Conservation (phyloP, 2,329 filamentous ascomycete species). For the Colletotrichum sp. region DNA sequence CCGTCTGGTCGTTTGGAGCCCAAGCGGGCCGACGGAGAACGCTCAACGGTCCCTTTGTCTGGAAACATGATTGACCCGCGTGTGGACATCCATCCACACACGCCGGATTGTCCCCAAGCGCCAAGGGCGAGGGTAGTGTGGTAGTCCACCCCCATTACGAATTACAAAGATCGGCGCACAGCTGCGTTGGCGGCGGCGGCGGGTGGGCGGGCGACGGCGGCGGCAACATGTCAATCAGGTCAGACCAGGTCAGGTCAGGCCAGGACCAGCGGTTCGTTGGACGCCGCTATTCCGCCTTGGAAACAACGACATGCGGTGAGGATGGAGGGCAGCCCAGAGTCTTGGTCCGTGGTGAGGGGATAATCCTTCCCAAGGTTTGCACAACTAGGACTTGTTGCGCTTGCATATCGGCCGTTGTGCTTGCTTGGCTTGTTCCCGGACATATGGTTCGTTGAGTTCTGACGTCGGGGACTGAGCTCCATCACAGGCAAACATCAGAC, state of each 20-base stretch:
- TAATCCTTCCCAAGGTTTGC: not conserved
- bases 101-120: conserved; percentile 13
- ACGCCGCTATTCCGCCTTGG: not conserved
- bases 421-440: conserved; percentile 1
- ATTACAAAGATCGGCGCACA: not conserved
- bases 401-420: not conserved
- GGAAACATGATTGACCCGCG: conserved; percentile 10
- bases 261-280: not conserved
- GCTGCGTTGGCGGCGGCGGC: not conserved
- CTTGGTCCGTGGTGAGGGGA: conserved; percentile 1
- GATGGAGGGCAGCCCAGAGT: not conserved
- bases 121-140: not conserved
- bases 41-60: conserved; percentile 16
- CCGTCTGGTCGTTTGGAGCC: conserved; percentile 10
- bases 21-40: conserved; percentile 17
- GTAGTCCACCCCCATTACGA: not conserved
- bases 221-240: conserved; percentile 14
- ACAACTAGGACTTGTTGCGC: not conserved
- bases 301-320: not conserved
- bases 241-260: not conserved
- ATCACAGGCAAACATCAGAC: not conserved
- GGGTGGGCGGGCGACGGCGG: not conserved
- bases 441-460: conserved; percentile 7
- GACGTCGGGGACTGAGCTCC: not conserved
- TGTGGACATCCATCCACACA: not conserved